Conservation (phyloP, 148 eudicot genomes). For the Fallopia convolvulus region DNA sequence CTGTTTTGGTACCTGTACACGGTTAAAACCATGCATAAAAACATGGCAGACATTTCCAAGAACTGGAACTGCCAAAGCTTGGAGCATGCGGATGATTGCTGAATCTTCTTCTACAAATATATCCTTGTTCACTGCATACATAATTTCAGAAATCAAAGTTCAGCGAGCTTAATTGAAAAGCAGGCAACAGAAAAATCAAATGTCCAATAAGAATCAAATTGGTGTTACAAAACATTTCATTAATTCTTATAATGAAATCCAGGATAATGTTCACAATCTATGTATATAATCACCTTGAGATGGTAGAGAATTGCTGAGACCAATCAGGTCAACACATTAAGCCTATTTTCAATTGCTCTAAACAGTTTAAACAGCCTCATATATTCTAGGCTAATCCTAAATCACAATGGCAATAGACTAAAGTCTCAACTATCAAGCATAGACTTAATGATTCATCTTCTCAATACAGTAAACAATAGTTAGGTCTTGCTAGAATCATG, state of each 20-base stretch:
- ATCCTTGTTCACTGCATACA: constrained; percentile 45
- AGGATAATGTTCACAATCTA: not conserved
- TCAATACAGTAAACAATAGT: not conserved
- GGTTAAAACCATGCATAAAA: constrained; percentile 89
- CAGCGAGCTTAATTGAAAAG: not conserved
- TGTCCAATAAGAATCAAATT: not conserved
- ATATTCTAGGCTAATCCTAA: not conserved
- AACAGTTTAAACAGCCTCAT: not conserved
- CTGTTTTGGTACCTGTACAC: constrained; percentile 46
- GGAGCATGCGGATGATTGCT: constrained; percentile 68
- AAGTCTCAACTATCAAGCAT: not conserved
- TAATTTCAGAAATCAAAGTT: not conserved
- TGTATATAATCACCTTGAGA: not conserved
- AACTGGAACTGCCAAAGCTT: constrained; percentile 82
- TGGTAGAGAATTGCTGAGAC: not conserved
- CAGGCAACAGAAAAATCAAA: not conserved
- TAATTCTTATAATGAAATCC: not conserved
- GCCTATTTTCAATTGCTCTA: not conserved
- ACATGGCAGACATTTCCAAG: constrained; percentile 91
- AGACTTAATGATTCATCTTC: not conserved
- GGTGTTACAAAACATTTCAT: not conserved
- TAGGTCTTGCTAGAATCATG: not conserved
- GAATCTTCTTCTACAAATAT: constrained; percentile 71
- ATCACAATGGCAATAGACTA: not conserved
- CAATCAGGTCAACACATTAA: not conserved